Conservation (phyloP, 768 basidiomycete species). For the Tricholoma saponaceum region DNA sequence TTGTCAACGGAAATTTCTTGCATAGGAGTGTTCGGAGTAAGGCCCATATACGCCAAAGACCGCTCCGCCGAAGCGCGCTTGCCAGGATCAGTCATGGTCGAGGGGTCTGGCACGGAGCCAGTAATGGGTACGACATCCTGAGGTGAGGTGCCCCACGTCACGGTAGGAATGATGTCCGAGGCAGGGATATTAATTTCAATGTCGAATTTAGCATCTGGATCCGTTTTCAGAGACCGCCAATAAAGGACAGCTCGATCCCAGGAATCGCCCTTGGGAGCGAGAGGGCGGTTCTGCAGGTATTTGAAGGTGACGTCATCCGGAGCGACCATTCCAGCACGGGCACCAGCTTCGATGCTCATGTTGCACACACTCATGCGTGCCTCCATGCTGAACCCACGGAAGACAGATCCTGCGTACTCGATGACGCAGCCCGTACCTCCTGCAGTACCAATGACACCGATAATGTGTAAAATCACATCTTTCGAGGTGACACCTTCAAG, state of each 20-base stretch:
- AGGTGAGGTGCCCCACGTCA: conserved; percentile 92
- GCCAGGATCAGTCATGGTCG: conserved; percentile 55
- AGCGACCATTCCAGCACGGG: conserved; percentile 89
- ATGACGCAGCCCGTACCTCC: conserved; percentile 91
- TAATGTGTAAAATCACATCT: conserved; percentile 88
- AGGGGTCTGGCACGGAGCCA: conserved; percentile 75
- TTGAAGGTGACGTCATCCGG: conserved; percentile 85
- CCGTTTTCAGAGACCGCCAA: conserved; percentile 76
- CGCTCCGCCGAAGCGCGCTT: conserved; percentile 70
- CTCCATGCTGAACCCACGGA: conserved; percentile 84
- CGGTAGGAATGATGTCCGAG: conserved; percentile 83
- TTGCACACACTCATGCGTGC: conserved; percentile 90
- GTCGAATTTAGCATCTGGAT: conserved; percentile 83
- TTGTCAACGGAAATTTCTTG: conserved; percentile 81
- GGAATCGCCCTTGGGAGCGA: conserved; percentile 77
- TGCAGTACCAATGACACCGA: conserved; percentile 89
- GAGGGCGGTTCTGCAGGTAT: conserved; percentile 77
- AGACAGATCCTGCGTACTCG: conserved; percentile 88
- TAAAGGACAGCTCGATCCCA: conserved; percentile 87
- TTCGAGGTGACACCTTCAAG: conserved; percentile 83
- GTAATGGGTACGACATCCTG: conserved; percentile 85
- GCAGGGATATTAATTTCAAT: conserved; percentile 76
- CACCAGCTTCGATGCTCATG: conserved; percentile 94
- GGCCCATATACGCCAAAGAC: conserved; percentile 84
- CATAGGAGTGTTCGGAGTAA: conserved; percentile 73